A percentile compares a stretch with the other conserved stretches of the same genome.
Evolutionary conservation across 176 grass and related monocot species (phyloP).

Genomic region (Cenchrus purpureus): DNA sequence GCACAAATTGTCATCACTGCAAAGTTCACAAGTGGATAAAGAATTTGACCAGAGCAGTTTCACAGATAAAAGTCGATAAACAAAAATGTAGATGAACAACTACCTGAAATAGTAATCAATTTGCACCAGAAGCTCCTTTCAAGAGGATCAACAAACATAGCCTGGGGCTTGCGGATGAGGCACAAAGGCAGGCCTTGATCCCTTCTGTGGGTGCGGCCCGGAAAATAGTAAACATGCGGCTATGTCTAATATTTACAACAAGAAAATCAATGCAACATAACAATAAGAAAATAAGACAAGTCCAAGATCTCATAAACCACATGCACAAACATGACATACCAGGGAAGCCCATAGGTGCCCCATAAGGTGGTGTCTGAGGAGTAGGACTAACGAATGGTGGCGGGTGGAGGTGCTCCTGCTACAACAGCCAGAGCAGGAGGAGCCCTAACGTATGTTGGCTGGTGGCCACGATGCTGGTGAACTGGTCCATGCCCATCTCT

Average conservation of each 20-base stretch:
- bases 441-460: constrained; percentile 54
- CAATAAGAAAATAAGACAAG: constrained; percentile 31
- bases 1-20: constrained; percentile 84
- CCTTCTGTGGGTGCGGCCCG: constrained; percentile 41
- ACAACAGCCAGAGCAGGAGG: constrained; percentile 49
- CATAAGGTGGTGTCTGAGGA: constrained; percentile 56
- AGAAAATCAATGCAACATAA: constrained; percentile 43
- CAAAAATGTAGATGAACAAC: neutral
- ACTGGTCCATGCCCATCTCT: constrained; percentile 52
- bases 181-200: constrained; percentile 54
- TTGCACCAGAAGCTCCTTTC: constrained; percentile 53
- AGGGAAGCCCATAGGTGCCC: constrained; percentile 56
- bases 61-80: neutral
- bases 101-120: constrained; percentile 99
- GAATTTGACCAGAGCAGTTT: neutral
- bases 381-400: constrained; percentile 52
- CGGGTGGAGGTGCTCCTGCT: constrained; percentile 47
- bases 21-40: constrained; percentile 33
- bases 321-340: constrained; percentile 49
- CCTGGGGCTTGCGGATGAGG: constrained; percentile 49
- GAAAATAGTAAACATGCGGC: constrained; percentile 58
- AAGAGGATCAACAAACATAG: constrained; percentile 59
- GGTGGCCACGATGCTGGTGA: constrained; percentile 57
- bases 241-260: constrained; percentile 54
- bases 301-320: constrained; percentile 35